Evolutionary conservation across 768 basidiomycete genomes (phyloP), one percentile per base, ranked within the genome.

Genomic region (Mycena olivaceomarginata): DNA sequence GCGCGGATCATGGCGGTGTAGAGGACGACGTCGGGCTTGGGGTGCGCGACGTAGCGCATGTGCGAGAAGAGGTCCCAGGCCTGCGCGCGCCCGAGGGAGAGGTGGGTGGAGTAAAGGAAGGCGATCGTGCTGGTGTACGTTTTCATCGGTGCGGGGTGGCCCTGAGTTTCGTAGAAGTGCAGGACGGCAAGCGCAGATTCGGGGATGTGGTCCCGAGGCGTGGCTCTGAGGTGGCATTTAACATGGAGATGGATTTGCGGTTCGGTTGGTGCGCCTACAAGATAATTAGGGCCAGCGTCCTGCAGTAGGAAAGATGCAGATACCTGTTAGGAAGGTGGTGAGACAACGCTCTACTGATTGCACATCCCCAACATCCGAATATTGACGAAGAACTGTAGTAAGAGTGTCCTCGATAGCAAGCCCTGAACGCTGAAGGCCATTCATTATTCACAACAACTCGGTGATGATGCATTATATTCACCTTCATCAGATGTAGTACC

Each of bases 21-120:
- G 9, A 98, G 87, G 31, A 89, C 84, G 16, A 88, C 88, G 77
- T 95, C 93, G 0, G 98, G 97, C 5, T 87, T 86, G 0, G 97
- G 93, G 83, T 99, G 97, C 1, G 98, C 96, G 16, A 96, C 95
- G 76, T 98, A 97, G 62, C 98, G 96, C 96, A 98, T 98, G 84
- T 99, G 98, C 2, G 95, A 88, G 84, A 96, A 99, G 53, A 99
- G 91, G 82, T 99, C 96, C 96, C 97, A 98, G 4, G 96, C 98
- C 76, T 96, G 94, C 0, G 95, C 94, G 43, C 91, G 91, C 2
- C 91, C 91, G 1, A 89, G 80, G 5, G 91, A 86, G 40, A 88
- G 89, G 10, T 86, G 87, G 39, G 88, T 86, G 57, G 88, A 87
- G 80, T 91, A 91, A 45, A 93, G 93, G 60, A 89, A 84, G 7